Evolutionary conservation across 495 filamentous ascomycete species (phyloP), one percentile per base, ranked within the genome.

Genomic region (Margaritispora aquatica): DNA sequence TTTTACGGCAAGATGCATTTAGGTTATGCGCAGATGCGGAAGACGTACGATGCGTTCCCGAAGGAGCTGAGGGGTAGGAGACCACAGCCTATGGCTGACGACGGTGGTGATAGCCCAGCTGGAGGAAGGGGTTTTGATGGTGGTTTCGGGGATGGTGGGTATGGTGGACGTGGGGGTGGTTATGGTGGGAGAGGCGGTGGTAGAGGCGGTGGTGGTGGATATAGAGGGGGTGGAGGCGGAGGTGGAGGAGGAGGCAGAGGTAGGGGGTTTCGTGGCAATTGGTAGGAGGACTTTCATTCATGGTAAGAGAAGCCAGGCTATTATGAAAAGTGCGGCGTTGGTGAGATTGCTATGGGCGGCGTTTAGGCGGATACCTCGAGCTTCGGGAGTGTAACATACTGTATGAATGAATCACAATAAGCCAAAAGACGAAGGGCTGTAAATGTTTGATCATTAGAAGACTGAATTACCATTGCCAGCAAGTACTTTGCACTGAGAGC

Each of bases 1-100:
- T 98, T 98, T 72, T 97, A 96, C 70, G 94, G 94, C 27, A 98
- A 98, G 77, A 97, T 98, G 95, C 94, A 98, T 68, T 77, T 98
- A 68, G 94, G 94, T 0, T 98, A 97, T 70, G 93, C 94, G 31
- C 89, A 96, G 75, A 98, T 98, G 94, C 83, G 94, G 62, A 94
- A 89, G 78, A 91, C 88, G 13, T 88, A 78, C 65, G 94, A 96
- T 62, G 75, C 79, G n/a, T 80, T 98, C 57, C 86, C 86, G 56
- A 89, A 89, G 72, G 94, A 98, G 70, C 75, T 96, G 59, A 85
- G 88, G 57, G 86, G 86, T 3, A 71, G 87, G n/a, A 75, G 81
- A 47, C 20, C 70, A 74, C 49, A 80, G 88, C 63, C 75, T 19
- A 47, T 58, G 20, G 27, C 77, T 24, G 82, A 83, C 26, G 75